Percentiles rank a stretch among this genome's conserved stretches.
Conservation (phyloP, 1,284 basidiomycete genomes). For the Salmacisia buchloeana region DNA sequence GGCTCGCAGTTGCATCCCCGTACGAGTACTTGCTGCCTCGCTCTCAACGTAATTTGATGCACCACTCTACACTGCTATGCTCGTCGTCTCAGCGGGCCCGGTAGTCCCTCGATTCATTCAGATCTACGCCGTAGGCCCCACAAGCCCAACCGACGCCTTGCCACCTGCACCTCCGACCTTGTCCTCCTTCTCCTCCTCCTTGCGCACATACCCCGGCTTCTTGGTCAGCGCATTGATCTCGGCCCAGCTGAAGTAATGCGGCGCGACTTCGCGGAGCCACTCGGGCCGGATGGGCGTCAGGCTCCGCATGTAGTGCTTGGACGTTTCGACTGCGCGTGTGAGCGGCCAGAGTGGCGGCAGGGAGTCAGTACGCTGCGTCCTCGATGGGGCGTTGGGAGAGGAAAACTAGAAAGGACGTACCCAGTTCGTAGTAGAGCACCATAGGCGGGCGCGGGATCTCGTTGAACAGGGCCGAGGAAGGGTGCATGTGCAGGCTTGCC, state of each 20-base stretch:
- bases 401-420: constrained; percentile 53
- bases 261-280: constrained; percentile 74
- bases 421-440: constrained; percentile 84
- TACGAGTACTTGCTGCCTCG: too few relatives aligned
- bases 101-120: too few relatives aligned
- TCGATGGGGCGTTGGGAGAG: background rate
- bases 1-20: too few relatives aligned
- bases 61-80: too few relatives aligned
- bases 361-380: background rate
- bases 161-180: too few relatives aligned
- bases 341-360: background rate
- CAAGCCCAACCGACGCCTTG: too few relatives aligned
- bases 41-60: too few relatives aligned
- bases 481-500: constrained; percentile 84
- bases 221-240: constrained; percentile 4
- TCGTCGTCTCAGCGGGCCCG: too few relatives aligned
- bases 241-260: constrained; percentile 12
- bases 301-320: constrained; percentile 66
- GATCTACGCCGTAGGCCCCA: too few relatives aligned
- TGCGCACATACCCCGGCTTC: constrained; percentile 6
- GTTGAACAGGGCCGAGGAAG: constrained; percentile 89
- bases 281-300: constrained; percentile 93
- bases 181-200: constrained; percentile 1
- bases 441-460: constrained; percentile 83
- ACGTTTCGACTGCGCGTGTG: constrained; percentile 54